Evolutionary conservation across 148 eudicot genomes (phyloP), one percentile per base, ranked within the genome.

Genomic region (Selenicereus undatus): DNA sequence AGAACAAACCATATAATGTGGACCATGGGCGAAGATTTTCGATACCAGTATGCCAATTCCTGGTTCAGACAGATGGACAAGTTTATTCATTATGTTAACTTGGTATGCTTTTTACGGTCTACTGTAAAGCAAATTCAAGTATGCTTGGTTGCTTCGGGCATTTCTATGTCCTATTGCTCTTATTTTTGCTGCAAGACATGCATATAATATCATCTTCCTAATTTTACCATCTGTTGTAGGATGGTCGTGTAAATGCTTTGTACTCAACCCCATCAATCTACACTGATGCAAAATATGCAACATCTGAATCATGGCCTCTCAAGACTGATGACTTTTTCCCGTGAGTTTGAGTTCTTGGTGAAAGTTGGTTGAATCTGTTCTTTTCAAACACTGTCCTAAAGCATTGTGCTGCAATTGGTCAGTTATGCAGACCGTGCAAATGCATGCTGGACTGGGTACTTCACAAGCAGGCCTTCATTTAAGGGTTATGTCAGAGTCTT

Each of bases 21-120:
- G 93, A 81, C 87, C 62, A 92, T 92, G 96, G 93, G 96, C 68
- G 89, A 91, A 65, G 96, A 92, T 84, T 92, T 92, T 56, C 87
- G 93, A 0, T 92, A 92, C 82, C 96, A 92, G 82, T 92, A 90
- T 86, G 96, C 93, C 72, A 84, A 88, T 82, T 92, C 96, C 64
- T 92, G 93, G 93, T 92, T 84, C 89, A 87, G 96, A 84, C 93
- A 92, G 86, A 90, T 92, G 91, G 96, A 92, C 83, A 92, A 90
- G 79, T 81, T 92, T 35, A 90, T 90, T 73, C 96, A 92, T 86
- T 90, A 92, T 83, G 96, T 92, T 78, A 92, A 92, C 81, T 80
- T 87, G 93, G 93, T 92, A 89, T 82, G 65, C 36, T 58, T 52
- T 79, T 75, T 42, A 51, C 74, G 36, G 54, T 62, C 36, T 30